Conservation (phyloP, 257 asterid species). For the Sherardia arvensis region DNA sequence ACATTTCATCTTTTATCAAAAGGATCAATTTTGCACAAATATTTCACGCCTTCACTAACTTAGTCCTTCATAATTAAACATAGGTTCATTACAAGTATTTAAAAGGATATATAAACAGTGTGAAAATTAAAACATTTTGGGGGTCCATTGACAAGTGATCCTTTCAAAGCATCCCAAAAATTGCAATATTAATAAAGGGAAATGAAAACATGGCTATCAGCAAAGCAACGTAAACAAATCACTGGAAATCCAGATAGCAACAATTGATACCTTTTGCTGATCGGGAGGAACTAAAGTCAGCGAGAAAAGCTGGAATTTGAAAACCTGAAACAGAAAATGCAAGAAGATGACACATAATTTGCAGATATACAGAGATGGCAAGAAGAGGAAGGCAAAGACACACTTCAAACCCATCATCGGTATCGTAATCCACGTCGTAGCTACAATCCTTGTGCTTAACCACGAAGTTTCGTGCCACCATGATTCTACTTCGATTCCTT, state of each 20-base stretch:
- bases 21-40: not conserved
- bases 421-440: slow-evolving; percentile 78
- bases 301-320: slow-evolving; percentile 84
- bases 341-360: slow-evolving; percentile 10
- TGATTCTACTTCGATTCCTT: slow-evolving; percentile 20
- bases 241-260: not conserved
- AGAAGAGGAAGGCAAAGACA: slow-evolving; percentile 17
- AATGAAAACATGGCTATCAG: not conserved
- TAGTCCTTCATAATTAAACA: not conserved
- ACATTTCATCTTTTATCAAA: not conserved
- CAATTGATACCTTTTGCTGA: slow-evolving; percentile 58
- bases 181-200: not conserved
- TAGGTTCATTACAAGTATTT: not conserved
- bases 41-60: not conserved
- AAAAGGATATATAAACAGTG: too few relatives aligned
- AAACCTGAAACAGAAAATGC: slow-evolving; percentile 43
- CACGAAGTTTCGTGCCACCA: slow-evolving; percentile 71
- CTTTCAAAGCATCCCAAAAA: not conserved
- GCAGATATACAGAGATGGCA: slow-evolving; percentile 8
- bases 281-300: slow-evolving; percentile 85
- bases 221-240: not conserved
- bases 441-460: slow-evolving; percentile 49
- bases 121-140: not conserved
- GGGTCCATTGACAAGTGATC: not conserved
- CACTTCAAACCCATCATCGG: slow-evolving; percentile 87